These are phyloP conservation scores for Kodamaea arcana DNA, from an alignment of 1,139 yeast species.

Conservation along the genomic window DNA sequence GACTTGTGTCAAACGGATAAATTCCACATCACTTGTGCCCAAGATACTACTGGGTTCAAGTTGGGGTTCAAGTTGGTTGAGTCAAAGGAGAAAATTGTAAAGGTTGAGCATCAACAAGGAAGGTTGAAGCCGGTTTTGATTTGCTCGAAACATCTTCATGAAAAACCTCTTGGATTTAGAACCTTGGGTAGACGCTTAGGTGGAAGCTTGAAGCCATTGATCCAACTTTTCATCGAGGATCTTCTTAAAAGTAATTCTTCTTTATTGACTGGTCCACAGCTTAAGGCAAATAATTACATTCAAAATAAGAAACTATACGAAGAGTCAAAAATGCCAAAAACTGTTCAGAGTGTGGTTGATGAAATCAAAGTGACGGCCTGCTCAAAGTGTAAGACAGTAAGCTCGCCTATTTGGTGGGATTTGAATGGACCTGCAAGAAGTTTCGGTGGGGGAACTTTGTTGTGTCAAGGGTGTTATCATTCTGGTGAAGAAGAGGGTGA, in stretches of 20 bases:
- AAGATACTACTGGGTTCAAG: conserved; percentile 38
- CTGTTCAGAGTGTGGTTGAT: conserved; percentile 6
- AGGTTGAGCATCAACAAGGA: conserved; percentile 33
- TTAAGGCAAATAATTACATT: conserved; percentile 28
- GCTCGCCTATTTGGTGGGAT: conserved; percentile 43
- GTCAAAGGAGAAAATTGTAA: conserved; percentile 19
- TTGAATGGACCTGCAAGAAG: conserved; percentile 7
- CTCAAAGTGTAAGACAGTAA: conserved; percentile 20
- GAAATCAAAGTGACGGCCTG: conserved; percentile 14
- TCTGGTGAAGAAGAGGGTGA: too few relatives aligned
- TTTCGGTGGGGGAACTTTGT: conserved; percentile 6
- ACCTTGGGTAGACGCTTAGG: conserved; percentile 33
- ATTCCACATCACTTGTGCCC: conserved; percentile 70
- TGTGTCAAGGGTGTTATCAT: conserved; percentile 36
- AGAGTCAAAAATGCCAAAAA: conserved; percentile 8
- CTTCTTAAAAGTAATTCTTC: conserved; percentile 17
- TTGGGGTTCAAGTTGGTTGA: conserved; percentile 44
- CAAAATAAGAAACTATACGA: conserved; percentile 16
- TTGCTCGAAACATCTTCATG: conserved; percentile 37
- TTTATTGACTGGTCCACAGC: conserved; percentile 30
- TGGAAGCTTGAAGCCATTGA: conserved; percentile 29
- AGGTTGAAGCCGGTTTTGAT: conserved; percentile 38
- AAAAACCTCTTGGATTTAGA: conserved; percentile 17
- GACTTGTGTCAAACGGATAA: conserved; percentile 22
- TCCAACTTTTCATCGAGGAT: conserved; percentile 44